Evolutionary conservation across 352 stramenopile genomes (phyloP).

Genomic region (Globisporangium recalcitrans): DNA sequence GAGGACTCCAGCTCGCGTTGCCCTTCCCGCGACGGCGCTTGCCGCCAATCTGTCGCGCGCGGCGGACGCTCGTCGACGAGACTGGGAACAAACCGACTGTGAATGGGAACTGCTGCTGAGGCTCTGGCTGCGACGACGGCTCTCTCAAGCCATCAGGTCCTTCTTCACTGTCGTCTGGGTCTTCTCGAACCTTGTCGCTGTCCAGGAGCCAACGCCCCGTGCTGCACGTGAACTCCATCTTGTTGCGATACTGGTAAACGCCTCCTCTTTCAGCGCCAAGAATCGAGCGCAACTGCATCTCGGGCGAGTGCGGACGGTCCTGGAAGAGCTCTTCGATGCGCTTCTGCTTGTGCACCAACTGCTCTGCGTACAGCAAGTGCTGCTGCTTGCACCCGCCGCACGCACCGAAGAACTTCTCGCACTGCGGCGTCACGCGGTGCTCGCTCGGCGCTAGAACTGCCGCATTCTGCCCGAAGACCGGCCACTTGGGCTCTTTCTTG

Average conservation of each 20-base stretch:
- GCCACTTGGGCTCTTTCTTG: slow-evolving; percentile 17
- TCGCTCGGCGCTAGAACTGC: slow-evolving; percentile 25
- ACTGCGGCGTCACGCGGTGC: slow-evolving; percentile 32
- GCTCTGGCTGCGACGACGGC: neutral
- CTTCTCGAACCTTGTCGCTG: slow-evolving; percentile 25
- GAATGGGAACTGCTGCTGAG: slow-evolving; percentile 26
- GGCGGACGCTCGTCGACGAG: slow-evolving; percentile 35
- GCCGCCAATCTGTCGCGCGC: slow-evolving; percentile 28
- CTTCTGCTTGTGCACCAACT: slow-evolving; percentile 61
- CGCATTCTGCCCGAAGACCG: slow-evolving; percentile 37
- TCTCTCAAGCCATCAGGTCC: neutral
- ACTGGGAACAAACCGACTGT: slow-evolving; percentile 73
- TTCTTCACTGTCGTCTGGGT: neutral
- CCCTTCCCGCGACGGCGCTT: slow-evolving; percentile 31
- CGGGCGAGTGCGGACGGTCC: slow-evolving; percentile 19
- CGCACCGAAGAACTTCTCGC: slow-evolving; percentile 51
- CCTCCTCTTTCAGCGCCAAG: slow-evolving; percentile 21
- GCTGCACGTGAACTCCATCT: slow-evolving; percentile 83
- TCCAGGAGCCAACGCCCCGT: slow-evolving; percentile 62
- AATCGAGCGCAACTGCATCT: slow-evolving; percentile 37
- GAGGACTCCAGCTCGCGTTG: slow-evolving; percentile 45
- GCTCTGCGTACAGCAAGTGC: slow-evolving; percentile 49
- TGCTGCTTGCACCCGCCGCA: slow-evolving; percentile 74
- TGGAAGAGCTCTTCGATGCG: slow-evolving; percentile 40
- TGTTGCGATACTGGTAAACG: slow-evolving; percentile 68